These are phyloP conservation scores for Lojkania enalia DNA, from an alignment of 2,329 filamentous ascomycete genomes.

Conservation along the genomic window DNA sequence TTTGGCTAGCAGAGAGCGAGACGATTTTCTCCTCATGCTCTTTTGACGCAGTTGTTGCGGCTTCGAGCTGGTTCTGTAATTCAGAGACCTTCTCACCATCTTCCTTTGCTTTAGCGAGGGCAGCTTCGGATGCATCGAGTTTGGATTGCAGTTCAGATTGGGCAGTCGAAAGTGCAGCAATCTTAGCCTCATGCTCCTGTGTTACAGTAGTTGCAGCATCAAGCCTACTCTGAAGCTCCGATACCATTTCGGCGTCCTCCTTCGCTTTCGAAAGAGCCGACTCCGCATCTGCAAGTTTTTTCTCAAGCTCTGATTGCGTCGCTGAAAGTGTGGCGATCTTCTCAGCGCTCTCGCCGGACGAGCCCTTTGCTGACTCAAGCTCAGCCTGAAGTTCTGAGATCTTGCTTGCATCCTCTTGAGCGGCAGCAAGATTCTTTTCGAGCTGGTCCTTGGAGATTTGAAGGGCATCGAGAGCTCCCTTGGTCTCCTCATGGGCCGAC, in stretches of 20 bases:
- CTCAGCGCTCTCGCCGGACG: slow-evolving; percentile 6
- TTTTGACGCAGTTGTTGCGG: neutral
- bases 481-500: slow-evolving; percentile 6
- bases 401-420: slow-evolving; percentile 23
- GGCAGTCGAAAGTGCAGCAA: slow-evolving; percentile 4
- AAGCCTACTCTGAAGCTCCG: slow-evolving; percentile 8
- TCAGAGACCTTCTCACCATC: slow-evolving; percentile 11
- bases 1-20: neutral
- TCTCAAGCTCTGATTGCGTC: neutral
- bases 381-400: slow-evolving; percentile 24
- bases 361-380: slow-evolving; percentile 24
- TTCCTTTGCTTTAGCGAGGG: slow-evolving; percentile 13
- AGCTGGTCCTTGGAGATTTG: slow-evolving; percentile 23
- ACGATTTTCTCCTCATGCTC: neutral
- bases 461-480: slow-evolving; percentile 15
- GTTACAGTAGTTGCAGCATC: slow-evolving; percentile 11
- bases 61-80: neutral
- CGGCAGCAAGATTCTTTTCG: slow-evolving; percentile 22
- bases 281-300: slow-evolving; percentile 2
- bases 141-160: slow-evolving; percentile 27
- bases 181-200: slow-evolving; percentile 6
- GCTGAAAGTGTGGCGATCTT: neutral
- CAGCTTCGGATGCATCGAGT: slow-evolving; percentile 17
- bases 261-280: slow-evolving; percentile 12
- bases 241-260: slow-evolving; percentile 14